Evolutionary conservation across 2,329 filamentous ascomycete genomes (phyloP), one percentile per base, ranked within the genome.

Genomic region (Fusarium pseudocircinatum): DNA sequence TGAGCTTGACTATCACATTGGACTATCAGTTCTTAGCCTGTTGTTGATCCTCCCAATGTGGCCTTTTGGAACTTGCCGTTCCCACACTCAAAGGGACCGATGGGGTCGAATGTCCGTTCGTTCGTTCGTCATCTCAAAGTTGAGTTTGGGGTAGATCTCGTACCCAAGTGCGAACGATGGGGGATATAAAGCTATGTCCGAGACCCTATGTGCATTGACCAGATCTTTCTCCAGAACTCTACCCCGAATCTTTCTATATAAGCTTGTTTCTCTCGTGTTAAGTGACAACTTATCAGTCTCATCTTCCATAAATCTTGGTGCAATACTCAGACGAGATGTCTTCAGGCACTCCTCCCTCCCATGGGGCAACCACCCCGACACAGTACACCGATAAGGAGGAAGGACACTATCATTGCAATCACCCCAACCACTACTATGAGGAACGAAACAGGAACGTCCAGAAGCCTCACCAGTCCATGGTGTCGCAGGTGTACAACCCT

Each of bases 401-500:
- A 5, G 63, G 68, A 4, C 59, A 75, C 28, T 66, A 69, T 22
- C 66, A 65, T 26, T 69, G 69, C 46, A 60, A 67, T 20, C 66
- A 75, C 32, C 74, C 67, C 36, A 49, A 70, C 16, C 61, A 72
- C 30, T 52, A 75, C 16, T 46, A 75, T 53, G 75, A 54, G n/a
- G 60, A 58, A 28, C 69, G 64, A 28, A 47, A 46, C 44, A 62
- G 50, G 13, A 56, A 46, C 30, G 24, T 66, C 4, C 47, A 64
- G 56, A 77, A 74, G 62, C 77, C 78, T 57, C 80, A 81, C 56
- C 81, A 82, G 77, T 77, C 79, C 60, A 82, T 74, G 64, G 75
- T 82, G 30, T 82, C 81, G 18, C 81, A 82, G 66, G 81, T 82
- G 40, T 74, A 75, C 34, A 72, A 82, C 50, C 80, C 81, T 56